phyloP scores from a whole-genome alignment of 306 rosid genomes.

The Rosa persica region DNA sequence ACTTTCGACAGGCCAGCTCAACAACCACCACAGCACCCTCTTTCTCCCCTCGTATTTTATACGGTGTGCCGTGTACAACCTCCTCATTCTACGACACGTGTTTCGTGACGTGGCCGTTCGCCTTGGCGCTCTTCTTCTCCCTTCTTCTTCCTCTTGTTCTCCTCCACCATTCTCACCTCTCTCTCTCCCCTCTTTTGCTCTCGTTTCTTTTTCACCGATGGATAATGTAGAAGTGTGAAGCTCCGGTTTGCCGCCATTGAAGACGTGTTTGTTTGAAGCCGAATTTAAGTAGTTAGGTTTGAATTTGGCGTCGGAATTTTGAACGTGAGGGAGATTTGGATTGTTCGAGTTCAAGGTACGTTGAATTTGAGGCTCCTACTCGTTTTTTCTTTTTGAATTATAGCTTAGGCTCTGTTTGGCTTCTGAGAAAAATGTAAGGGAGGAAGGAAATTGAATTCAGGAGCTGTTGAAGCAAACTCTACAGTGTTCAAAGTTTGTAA shows the following conservation, averaged over 20 bases:
- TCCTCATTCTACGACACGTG: conserved; percentile 65
- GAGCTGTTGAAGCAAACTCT: not conserved
- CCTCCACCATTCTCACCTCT: conserved; percentile 19
- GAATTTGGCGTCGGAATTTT: not conserved
- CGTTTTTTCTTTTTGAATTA: conserved; percentile 15
- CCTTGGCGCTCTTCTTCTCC: conserved; percentile 50
- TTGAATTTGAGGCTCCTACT: conserved; percentile 14
- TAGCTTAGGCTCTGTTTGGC: conserved; percentile 23
- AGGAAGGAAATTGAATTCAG: conserved; percentile 10
- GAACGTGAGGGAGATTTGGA: conserved; percentile 13
- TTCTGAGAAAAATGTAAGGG: conserved; percentile 23
- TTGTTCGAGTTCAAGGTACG: conserved; percentile 46
- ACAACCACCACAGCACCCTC: conserved; percentile 47
- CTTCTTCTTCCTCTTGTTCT: conserved; percentile 11
- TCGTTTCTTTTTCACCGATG: conserved; percentile 10
- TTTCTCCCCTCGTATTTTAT: conserved; percentile 10
- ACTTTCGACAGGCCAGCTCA: conserved; percentile 74
- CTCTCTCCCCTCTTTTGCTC: conserved; percentile 7
- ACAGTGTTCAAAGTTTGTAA: not conserved
- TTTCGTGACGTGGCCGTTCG: conserved; percentile 69
- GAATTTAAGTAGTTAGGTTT: not conserved
- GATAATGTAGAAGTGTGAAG: conserved; percentile 32
- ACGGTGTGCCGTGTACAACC: conserved; percentile 47
- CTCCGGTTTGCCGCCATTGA: conserved; percentile 5
- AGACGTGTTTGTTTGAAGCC: conserved; percentile 19